Evolutionary conservation across 139 green algal genomes (phyloP).

Genomic region (Ettlia oleoabundans): DNA sequence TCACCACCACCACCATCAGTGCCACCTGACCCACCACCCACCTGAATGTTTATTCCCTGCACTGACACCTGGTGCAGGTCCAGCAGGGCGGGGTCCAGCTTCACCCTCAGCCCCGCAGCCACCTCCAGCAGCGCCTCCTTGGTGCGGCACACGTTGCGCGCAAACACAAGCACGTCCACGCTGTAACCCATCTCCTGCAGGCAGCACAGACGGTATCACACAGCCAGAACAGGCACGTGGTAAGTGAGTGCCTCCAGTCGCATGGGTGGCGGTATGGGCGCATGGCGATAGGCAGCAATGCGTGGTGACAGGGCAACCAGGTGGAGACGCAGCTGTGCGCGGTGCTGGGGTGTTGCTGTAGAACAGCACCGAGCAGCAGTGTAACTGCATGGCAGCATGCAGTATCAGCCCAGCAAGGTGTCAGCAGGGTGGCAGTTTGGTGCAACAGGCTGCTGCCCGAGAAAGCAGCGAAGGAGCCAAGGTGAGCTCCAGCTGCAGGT

Average conservation of each 20-base stretch:
- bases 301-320: not conserved
- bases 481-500: too few relatives aligned
- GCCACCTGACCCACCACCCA: too few relatives aligned
- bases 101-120: constrained; percentile 21
- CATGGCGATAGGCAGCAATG: too few relatives aligned
- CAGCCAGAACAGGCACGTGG: not conserved
- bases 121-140: constrained; percentile 11
- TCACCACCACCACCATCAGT: not conserved
- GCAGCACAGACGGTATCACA: not conserved
- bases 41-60: constrained; percentile 3
- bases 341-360: too few relatives aligned
- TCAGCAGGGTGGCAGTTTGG: not conserved
- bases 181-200: constrained; percentile 24
- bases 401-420: too few relatives aligned
- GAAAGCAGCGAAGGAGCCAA: too few relatives aligned
- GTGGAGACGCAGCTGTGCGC: not conserved
- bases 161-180: constrained; percentile 25
- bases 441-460: not conserved
- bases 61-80: not conserved
- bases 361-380: too few relatives aligned
- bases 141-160: constrained; percentile 18
- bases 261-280: too few relatives aligned
- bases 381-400: too few relatives aligned
- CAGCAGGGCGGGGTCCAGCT: not conserved
- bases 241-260: too few relatives aligned